Base-by-base conservation (phyloP, 257 asterid species). In the Cordia subcordata region DNA sequence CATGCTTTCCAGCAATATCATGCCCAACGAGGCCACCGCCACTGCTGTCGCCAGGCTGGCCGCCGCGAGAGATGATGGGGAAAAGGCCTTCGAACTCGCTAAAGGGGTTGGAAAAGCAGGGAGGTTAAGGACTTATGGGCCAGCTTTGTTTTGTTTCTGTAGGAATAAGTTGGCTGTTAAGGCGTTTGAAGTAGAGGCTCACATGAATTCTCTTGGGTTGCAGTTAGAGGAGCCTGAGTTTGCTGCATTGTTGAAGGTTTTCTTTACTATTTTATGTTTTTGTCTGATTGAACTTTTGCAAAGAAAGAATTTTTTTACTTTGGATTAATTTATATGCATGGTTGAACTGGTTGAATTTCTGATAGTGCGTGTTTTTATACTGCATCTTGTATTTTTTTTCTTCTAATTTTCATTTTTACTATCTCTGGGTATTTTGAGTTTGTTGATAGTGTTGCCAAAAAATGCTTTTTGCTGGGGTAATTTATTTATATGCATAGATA, bases 21-120 rank as follows among this genome's bases (percentile, higher is more conserved):
- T 53, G 71, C 87, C 90, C 4, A 85, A 85, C 55, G 96, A 85
- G 77, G 98, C 96, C 19, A 91, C 96, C 38, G 69, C 80, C 71
- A 82, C 96, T 44, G 89, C 96, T 9, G 63, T 85, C 4, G 85
- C 96, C 16, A 71, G 98, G 65, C 79, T 91, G 50, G 94, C 94
- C 19, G 90, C 94, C 15, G 88, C 95, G 10, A 85, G 74, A 65
- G 90, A 84, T 10, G 95, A 91, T 2, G 98, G 93, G 0, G 90
- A 88, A 40, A 74, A 70, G 23, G 95, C 98, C 1, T 84, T 91
- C 64, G 84, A 84, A 74, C 82, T 91, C 20, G 94, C 95, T 4
- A 86, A 82, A 77, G 77, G 85, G 21, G 86, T 86, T 9, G 80
- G 77, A 55, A 55, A 53, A 11, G 72, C 70, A 44, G 94, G 96